Base-by-base conservation (phyloP, 495 filamentous ascomycete species). In the Rusavskia elegans region DNA sequence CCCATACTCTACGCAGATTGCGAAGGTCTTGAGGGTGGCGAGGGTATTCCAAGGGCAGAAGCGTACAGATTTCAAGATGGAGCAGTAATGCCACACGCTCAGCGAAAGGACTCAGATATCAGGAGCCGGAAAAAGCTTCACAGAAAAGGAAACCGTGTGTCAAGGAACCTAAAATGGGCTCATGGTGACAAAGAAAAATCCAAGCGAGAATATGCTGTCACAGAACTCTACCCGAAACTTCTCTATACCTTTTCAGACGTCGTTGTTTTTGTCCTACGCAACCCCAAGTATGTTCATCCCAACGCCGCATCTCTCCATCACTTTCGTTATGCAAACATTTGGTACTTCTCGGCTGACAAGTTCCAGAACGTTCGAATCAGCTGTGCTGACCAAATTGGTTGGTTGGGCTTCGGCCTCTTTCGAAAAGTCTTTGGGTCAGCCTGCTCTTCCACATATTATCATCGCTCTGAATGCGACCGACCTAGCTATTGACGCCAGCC, bases 1-100 rank as follows among this genome's bases (percentile, higher is more conserved):
- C 77, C 76, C 1, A 63, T 79, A 3, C 66, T 82, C 0, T 76
- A 72, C 50, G 78, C 76, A 36, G 77, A 81, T 53, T 80, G 74
- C 48, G 77, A 81, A 49, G 56, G 58, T 19, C 53, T 61, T n/a
- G 42, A 59, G 20, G 58, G 53, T 21, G 58, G 57, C 5, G 58
- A 61, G 36, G 25, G 30, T 23, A 56, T 51, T 25, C 57, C 57
- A 7, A 37, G 6, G 48, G 55, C 48, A 2, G 49, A 50, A 17
- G 37, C 38, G 25, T 42, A 25, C 25, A 21, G 52, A n/a, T 11
- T 10, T 2, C 25, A 54, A 50, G 36, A 50, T 19, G 39, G 39
- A 19, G 39, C 39, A 8, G n/a, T 1, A 21, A 38, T 35, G 17
- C 16, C 35, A 36, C 13, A 35, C 16, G 36, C 19, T 17, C 14